Base-by-base conservation (phyloP, 768 basidiomycete genomes). In the Tubosaeta sp. region DNA sequence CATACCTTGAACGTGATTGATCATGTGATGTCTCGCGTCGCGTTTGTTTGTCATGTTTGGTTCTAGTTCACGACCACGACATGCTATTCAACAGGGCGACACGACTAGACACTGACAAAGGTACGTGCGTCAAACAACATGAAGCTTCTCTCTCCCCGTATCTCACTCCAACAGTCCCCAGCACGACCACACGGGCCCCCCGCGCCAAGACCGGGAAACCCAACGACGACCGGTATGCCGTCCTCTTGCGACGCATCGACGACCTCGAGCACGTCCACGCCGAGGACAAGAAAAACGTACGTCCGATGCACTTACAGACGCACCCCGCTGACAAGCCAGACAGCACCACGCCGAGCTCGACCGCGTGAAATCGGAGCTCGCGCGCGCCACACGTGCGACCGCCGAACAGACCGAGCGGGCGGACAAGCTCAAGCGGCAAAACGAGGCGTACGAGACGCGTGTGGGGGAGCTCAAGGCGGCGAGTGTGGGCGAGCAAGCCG, bases 311-410 rank as follows among this genome's bases (percentile, higher is more conserved):
- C 43, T n/a, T 10, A 16, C 22, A 22, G 22, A 22, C 22, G 6
- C 14, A 8, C 34, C 31, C 37, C 25, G 13, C 47, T 52, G 33
- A 65, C 47, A 50, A 11, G 10, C 41, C 14, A 10, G 19, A 10
- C 53, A 89, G 88, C 81, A 86, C 61, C 77, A 77, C 60, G 67
- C 68, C 2, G 83, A 87, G 54, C 56, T 80, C n/a, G 83, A 85
- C 38, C 75, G 75, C 16, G 69, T 82, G 51, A 85, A 80, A 55
- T 67, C 73, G 14, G 86, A 88, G 44, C 72, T 85, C 25, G 66
- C 71, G 1, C 75, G 75, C 26, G 68, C 66, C 33, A 81, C 78
- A 48, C 82, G 77, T 55, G 58, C 65, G 1, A 72, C 70, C 32
- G 42, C 69, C 1, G 87, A 88, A 32, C 75, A 80, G 12, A 50